Base-by-base conservation (phyloP, 2,329 filamentous ascomycete species). In the Aspergillus quadricinctus region DNA sequence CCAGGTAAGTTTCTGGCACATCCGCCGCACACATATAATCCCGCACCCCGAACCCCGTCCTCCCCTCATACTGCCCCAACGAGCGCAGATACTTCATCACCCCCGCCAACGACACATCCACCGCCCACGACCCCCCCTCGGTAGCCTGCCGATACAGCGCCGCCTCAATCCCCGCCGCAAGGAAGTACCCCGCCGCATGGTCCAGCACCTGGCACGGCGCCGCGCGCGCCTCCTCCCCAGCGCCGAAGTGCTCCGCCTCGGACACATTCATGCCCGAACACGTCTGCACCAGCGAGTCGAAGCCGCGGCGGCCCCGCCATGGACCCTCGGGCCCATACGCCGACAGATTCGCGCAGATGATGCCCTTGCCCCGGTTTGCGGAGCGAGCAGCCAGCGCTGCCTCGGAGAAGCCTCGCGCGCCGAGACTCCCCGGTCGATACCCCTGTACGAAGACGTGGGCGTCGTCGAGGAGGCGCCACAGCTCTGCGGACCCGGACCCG, bases 201-300 rank as follows among this genome's bases (percentile, higher is more conserved):
- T 86, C 83, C 0, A 85, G 72, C 0, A 79, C 82, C 66, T 85
- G 83, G 53, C 78, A 82, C 0, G 83, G 83, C 31, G 77, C 69
- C 0, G 76, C 69, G 1, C 75, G 73, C 0, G 78, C 77, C 0
- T 69, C 54, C 49, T 78, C 76, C 0, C 72, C 74, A 0, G 64
- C 57, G 2, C 71, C 76, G 23, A 66, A 76, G 48, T 78, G 74
- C 54, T 78, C 72, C 0, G 81, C 82, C 61, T 85, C 82, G 0
- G 79, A 80, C 1, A 81, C 72, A 48, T 84, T 84, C 66, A 84
- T 77, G 0, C 82, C 83, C 0, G 79, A 78, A 54, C 78, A 81
- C 7, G 81, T 81, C 66, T 85, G 82, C 0, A 82, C 77, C 3
- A 81, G 71, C 0, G 81, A 83, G 59, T 85, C 83, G 53, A 82